These are phyloP conservation scores for Berkeleyomyces rouxiae DNA, from an alignment of 2,329 filamentous ascomycete genomes.

Conservation along the genomic window DNA sequence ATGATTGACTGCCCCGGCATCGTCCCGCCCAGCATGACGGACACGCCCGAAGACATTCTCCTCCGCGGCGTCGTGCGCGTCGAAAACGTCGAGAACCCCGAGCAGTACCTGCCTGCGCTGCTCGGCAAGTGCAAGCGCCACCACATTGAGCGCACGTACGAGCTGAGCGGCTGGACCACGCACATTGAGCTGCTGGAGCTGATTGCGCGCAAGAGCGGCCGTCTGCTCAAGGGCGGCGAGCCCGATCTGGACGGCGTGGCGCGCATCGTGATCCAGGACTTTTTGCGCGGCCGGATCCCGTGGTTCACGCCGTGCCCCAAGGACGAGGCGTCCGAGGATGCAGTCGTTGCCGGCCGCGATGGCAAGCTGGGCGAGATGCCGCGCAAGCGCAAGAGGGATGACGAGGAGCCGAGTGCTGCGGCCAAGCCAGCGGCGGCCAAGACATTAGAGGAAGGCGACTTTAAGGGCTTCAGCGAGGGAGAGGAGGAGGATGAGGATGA, in stretches of 20 bases:
- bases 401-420: constrained; percentile 28
- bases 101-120: constrained; percentile 83
- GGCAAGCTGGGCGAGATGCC: constrained; percentile 76
- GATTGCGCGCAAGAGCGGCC: constrained; percentile 71
- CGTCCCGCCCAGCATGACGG: constrained; percentile 71
- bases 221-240: constrained; percentile 81
- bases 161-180: constrained; percentile 61
- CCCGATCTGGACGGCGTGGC: constrained; percentile 88
- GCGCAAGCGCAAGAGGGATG: constrained; percentile 55
- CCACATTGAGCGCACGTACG: constrained; percentile 87
- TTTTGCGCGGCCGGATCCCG: constrained; percentile 83
- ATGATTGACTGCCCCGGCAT: constrained; percentile 95
- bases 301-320: constrained; percentile 78
- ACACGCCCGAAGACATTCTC: constrained; percentile 75
- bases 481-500: constrained; percentile 25
- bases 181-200: constrained; percentile 72
- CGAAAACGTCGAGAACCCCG: constrained; percentile 90
- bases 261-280: constrained; percentile 94
- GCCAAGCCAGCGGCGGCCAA: constrained; percentile 18
- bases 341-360: constrained; percentile 49
- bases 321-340: constrained; percentile 27
- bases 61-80: constrained; percentile 83
- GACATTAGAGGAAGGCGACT: constrained; percentile 23
- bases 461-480: constrained; percentile 31
- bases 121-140: constrained; percentile 65